phyloP scores from a whole-genome alignment of 257 asterid species.

The Nicotiana obtusifolia region DNA sequence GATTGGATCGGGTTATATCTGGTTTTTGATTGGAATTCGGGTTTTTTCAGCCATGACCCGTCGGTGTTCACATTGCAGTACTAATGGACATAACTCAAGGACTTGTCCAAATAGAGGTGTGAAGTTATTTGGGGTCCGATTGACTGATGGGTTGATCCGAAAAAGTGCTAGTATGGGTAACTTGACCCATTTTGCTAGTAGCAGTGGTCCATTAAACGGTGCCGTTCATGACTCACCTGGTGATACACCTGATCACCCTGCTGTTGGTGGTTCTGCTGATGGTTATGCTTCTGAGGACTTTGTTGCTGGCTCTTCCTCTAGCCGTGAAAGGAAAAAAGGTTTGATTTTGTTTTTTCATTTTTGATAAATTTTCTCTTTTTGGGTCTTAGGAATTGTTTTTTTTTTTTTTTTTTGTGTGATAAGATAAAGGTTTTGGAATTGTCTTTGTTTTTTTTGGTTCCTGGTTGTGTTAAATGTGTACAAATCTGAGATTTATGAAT shows the following conservation, averaged over 20 bases:
- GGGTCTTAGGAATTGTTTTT: background rate
- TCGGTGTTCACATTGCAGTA: conserved; percentile 98
- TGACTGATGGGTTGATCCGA: conserved; percentile 96
- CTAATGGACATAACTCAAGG: conserved; percentile 95
- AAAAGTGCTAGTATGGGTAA: conserved; percentile 99
- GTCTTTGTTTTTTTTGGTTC: background rate
- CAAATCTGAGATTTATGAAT: background rate
- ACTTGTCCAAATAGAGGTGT: conserved; percentile 99
- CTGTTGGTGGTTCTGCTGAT: conserved; percentile 59
- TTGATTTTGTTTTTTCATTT: background rate
- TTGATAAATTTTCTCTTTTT: background rate
- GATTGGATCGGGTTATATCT: background rate
- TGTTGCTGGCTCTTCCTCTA: conserved; percentile 79
- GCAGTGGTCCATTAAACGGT: conserved; percentile 48
- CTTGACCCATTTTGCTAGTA: conserved; percentile 65
- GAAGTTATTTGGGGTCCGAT: conserved; percentile 93
- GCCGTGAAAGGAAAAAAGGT: conserved; percentile 99
- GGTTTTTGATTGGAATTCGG: background rate
- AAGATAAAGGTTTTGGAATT: background rate
- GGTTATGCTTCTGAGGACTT: conserved; percentile 97
- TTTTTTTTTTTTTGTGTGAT: background rate
- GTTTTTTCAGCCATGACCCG: conserved; percentile 57
- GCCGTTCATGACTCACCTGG: conserved; percentile 62
- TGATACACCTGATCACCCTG: conserved; percentile 82
- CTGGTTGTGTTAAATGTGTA: background rate